Evolutionary conservation across 345 rosid species (phyloP).

Genomic region (Eucalyptus coolabah): DNA sequence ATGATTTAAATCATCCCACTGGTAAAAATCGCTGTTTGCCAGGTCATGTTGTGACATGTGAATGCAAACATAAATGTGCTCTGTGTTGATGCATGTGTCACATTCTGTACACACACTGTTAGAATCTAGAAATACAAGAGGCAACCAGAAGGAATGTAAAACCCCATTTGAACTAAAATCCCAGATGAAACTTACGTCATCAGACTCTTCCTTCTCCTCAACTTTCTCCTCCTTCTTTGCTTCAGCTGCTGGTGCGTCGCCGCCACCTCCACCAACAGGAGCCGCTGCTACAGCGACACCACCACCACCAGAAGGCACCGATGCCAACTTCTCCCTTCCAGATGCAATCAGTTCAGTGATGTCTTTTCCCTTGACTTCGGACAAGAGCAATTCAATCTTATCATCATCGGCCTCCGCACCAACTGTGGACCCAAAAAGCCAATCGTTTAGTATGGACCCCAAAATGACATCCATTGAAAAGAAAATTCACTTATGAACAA

Average conservation of each 20-base stretch:
- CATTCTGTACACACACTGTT: neutral
- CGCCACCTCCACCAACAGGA: conserved; percentile 18
- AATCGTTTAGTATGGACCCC: neutral
- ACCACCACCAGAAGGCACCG: conserved; percentile 59
- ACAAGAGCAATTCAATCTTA: conserved; percentile 44
- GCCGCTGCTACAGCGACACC: conserved; percentile 31
- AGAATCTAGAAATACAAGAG: neutral
- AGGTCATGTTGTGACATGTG: neutral
- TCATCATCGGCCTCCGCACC: conserved; percentile 58
- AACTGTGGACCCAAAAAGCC: conserved; percentile 20
- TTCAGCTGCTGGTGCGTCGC: conserved; percentile 39
- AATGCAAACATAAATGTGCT: neutral
- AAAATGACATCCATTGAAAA: neutral
- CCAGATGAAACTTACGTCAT: conserved; percentile 35
- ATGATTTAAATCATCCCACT: neutral
- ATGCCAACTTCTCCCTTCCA: conserved; percentile 80
- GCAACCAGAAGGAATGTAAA: neutral
- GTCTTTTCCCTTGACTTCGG: conserved; percentile 60
- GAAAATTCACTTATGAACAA: neutral
- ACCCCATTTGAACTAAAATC: neutral
- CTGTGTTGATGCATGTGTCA: neutral
- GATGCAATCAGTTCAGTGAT: conserved; percentile 67
- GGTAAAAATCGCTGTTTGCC: neutral
- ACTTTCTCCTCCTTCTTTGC: conserved; percentile 72
- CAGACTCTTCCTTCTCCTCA: conserved; percentile 73